These are phyloP conservation scores for Jaltomata sinuosa DNA, from an alignment of 257 asterid species.

Conservation along the genomic window DNA sequence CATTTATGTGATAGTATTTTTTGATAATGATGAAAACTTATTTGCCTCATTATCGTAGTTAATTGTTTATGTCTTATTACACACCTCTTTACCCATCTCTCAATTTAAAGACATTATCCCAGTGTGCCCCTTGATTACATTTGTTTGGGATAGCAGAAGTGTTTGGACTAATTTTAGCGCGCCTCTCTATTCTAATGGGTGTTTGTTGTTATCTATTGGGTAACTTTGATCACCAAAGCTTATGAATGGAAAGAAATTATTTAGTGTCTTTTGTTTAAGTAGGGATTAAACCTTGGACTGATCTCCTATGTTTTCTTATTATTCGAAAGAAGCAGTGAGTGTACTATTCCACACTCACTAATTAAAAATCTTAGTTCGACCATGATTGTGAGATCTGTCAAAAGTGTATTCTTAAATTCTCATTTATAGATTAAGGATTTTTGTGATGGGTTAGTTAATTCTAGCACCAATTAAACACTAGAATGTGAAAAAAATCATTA, in stretches of 20 bases:
- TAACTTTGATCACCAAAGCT: background rate
- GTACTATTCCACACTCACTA: too few relatives aligned
- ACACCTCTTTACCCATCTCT: background rate
- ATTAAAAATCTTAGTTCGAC: too few relatives aligned
- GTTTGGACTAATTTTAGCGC: too few relatives aligned
- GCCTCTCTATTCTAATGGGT: too few relatives aligned
- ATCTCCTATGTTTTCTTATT: background rate
- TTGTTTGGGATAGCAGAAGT: background rate
- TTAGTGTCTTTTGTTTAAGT: background rate
- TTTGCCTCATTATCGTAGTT: background rate
- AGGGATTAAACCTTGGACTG: background rate
- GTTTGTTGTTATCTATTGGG: background rate
- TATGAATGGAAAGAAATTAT: background rate
- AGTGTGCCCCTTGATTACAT: background rate
- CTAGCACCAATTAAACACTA: too few relatives aligned
- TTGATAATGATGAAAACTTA: background rate
- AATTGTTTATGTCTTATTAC: background rate
- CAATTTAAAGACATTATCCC: background rate
- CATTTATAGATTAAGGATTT: too few relatives aligned
- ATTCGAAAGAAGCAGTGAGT: too few relatives aligned
- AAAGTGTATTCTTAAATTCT: too few relatives aligned
- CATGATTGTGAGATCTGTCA: too few relatives aligned
- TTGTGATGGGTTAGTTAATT: too few relatives aligned
- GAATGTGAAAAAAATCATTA: too few relatives aligned
- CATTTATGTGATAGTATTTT: background rate